A percentile compares a stretch with the other conserved stretches of the same genome.
Conservation (phyloP, 176 grass and related monocot genomes). For the Oryza glaberrima region DNA sequence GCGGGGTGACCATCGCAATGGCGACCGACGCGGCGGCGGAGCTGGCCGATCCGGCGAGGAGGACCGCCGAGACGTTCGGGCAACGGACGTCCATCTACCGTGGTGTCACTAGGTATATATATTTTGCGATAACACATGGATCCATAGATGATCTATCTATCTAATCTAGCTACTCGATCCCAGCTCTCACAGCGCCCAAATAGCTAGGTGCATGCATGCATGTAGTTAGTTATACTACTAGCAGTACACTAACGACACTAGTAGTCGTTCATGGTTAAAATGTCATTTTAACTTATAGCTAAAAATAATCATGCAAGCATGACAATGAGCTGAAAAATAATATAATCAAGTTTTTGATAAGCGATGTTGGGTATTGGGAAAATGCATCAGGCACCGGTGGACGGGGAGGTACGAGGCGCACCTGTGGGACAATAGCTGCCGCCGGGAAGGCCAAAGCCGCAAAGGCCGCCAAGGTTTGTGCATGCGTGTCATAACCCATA, state of each 20-base stretch:
- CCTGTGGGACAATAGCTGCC: slow-evolving; percentile 99
- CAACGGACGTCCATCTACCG: slow-evolving; percentile 94
- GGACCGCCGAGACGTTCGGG: slow-evolving; percentile 66
- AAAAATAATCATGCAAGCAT: neutral
- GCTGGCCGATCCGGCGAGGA: slow-evolving; percentile 50
- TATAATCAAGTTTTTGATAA: neutral
- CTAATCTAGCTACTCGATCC: no score
- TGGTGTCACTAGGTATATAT: slow-evolving; percentile 77
- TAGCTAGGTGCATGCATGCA: neutral
- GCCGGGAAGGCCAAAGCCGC: slow-evolving; percentile 93
- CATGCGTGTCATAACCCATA: slow-evolving; percentile 30
- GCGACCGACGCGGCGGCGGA: slow-evolving; percentile 39
- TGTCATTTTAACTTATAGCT: neutral
- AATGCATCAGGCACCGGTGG: slow-evolving; percentile 75
- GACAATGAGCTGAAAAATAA: neutral
- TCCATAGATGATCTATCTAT: neutral
- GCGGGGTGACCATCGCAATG: slow-evolving; percentile 38
- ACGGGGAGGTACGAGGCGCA: slow-evolving; percentile 98
- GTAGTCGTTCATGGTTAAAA: no score
- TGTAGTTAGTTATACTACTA: neutral
- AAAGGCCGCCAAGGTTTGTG: slow-evolving; percentile 92
- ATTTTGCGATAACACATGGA: neutral
- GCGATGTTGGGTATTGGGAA: neutral
- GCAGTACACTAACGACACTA: no score
- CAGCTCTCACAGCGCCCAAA: neutral